Evolutionary conservation across 257 asterid genomes (phyloP).

Genomic region (Fraxinus americana): DNA sequence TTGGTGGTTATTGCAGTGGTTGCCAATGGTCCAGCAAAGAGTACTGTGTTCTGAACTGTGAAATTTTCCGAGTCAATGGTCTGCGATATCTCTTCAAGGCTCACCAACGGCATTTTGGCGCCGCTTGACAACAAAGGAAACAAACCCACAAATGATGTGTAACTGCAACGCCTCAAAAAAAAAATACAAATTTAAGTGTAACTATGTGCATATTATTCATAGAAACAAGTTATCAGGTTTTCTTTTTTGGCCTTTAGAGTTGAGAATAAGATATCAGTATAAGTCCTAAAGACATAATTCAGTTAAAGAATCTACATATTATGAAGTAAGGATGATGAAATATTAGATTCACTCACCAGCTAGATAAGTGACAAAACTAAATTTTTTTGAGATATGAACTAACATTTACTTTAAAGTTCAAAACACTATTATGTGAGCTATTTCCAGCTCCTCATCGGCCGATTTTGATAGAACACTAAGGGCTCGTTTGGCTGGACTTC

Average conservation of each 20-base stretch:
- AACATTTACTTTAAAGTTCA: not conserved
- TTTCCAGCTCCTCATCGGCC: too few relatives aligned
- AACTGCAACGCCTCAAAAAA: constrained; percentile 38
- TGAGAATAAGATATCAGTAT: too few relatives aligned
- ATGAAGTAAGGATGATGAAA: too few relatives aligned
- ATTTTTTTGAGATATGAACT: too few relatives aligned
- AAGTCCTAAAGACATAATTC: too few relatives aligned
- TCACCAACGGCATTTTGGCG: constrained; percentile 60
- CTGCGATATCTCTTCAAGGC: constrained; percentile 87
- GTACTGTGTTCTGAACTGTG: constrained; percentile 76
- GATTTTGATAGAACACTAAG: too few relatives aligned
- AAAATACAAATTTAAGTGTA: not conserved
- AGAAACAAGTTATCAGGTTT: too few relatives aligned
- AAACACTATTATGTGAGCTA: too few relatives aligned
- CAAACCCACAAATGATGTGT: constrained; percentile 76
- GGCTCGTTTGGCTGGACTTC: not conserved
- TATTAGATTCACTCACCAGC: too few relatives aligned
- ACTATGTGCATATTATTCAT: not conserved
- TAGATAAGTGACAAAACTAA: too few relatives aligned
- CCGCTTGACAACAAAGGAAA: constrained; percentile 80
- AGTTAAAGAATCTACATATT: too few relatives aligned
- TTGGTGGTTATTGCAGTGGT: constrained; percentile 73
- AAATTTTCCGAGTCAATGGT: constrained; percentile 68
- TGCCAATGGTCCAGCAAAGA: constrained; percentile 77
- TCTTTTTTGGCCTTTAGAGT: too few relatives aligned